phyloP scores from a whole-genome alignment of 148 eudicot genomes.

The Fallopia convolvulus region DNA sequence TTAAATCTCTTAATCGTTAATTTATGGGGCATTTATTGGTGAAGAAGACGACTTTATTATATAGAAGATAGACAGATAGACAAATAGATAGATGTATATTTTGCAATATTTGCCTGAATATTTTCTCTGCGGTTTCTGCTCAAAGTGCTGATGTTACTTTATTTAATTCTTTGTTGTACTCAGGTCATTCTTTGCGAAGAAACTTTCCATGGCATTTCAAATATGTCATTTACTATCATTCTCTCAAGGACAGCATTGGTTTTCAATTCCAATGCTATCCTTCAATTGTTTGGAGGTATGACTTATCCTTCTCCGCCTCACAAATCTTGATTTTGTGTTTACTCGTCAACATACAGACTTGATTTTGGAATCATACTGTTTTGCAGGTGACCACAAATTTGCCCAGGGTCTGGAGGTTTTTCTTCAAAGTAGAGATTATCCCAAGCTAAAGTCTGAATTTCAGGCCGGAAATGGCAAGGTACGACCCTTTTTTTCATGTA shows the following conservation, averaged over 20 bases:
- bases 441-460: constrained; percentile 60
- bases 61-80: too few species aligned
- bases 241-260: constrained; percentile 61
- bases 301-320: background rate
- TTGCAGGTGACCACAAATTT: constrained; percentile 45
- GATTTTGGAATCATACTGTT: background rate
- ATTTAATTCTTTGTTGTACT: background rate
- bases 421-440: constrained; percentile 58
- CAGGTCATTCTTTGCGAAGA: constrained; percentile 72
- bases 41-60: too few species aligned
- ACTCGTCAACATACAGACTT: background rate
- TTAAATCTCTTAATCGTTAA: too few species aligned
- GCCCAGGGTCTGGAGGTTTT: constrained; percentile 49
- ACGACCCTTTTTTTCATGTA: background rate
- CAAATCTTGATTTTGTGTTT: too few species aligned
- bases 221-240: constrained; percentile 49
- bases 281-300: constrained; percentile 51
- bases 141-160: background rate
- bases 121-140: background rate
- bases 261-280: constrained; percentile 47
- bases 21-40: too few species aligned
- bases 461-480: constrained; percentile 76
- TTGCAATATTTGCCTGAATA: background rate
- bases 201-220: constrained; percentile 52
- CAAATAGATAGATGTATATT: too few species aligned